A percentile compares a stretch with the other conserved stretches of the same genome.
These are phyloP conservation scores for Fusarium piperis DNA, from an alignment of 2,329 filamentous ascomycete genomes.

Conservation along the genomic window DNA sequence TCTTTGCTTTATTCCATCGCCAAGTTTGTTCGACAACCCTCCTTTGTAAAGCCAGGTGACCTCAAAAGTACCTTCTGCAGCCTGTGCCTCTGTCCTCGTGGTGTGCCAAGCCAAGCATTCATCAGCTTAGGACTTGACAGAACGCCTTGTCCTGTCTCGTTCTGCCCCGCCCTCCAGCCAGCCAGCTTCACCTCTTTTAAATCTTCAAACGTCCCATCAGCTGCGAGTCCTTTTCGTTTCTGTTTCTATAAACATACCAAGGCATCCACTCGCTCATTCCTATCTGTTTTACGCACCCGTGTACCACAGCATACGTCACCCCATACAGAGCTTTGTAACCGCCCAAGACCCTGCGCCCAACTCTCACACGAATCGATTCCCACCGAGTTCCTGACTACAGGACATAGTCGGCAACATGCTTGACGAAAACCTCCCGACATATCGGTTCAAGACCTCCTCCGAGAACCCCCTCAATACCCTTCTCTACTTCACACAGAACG, in stretches of 20 bases:
- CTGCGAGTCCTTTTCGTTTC: background rate
- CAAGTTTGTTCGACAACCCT: background rate
- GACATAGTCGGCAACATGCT: conserved; percentile 68
- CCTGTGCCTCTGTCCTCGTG: background rate
- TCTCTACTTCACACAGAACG: conserved; percentile 74
- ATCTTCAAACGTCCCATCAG: background rate
- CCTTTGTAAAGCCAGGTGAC: background rate
- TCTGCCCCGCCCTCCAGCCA: background rate
- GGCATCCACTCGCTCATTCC: background rate
- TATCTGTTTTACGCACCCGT: background rate
- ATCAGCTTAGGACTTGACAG: background rate
- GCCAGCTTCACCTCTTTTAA: background rate
- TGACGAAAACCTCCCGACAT: conserved; percentile 91
- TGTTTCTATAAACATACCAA: background rate
- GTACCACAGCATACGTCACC: conserved; percentile 17
- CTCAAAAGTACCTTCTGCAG: background rate
- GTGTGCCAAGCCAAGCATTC: background rate
- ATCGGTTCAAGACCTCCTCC: conserved; percentile 62
- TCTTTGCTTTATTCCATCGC: background rate
- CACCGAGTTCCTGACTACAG: background rate
- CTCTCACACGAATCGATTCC: background rate
- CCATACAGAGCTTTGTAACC: conserved; percentile 9
- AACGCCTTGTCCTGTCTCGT: background rate
- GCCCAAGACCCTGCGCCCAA: background rate
- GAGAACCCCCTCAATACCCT: conserved; percentile 65